Conservation (phyloP, 2,329 filamentous ascomycete genomes). For the Microcyclosporella mali region DNA sequence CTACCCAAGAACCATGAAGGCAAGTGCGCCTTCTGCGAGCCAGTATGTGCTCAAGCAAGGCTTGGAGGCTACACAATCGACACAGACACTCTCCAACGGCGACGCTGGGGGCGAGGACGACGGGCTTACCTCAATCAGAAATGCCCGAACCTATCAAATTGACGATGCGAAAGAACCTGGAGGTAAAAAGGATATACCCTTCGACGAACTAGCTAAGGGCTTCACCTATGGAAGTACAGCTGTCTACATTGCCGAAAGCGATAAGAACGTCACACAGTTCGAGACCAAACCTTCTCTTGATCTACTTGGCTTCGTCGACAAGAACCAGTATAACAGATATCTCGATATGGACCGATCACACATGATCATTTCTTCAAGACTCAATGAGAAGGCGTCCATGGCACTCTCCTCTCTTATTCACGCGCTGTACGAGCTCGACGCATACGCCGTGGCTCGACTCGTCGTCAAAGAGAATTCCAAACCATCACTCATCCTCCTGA, state of each 20-base stretch:
- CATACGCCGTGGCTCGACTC: slow-evolving; percentile 78
- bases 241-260: slow-evolving; percentile 79
- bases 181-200: slow-evolving; percentile 73
- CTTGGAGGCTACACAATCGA: slow-evolving; percentile 49
- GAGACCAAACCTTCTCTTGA: slow-evolving; percentile 70
- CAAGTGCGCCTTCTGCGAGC: slow-evolving; percentile 67
- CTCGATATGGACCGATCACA: slow-evolving; percentile 77
- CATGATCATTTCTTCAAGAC: slow-evolving; percentile 68
- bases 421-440: slow-evolving; percentile 76
- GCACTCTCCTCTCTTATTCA: slow-evolving; percentile 86
- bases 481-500: slow-evolving; percentile 69
- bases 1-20: slow-evolving; percentile 79
- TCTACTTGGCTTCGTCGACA: slow-evolving; percentile 79
- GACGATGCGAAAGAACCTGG: slow-evolving; percentile 67
- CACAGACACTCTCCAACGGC: slow-evolving; percentile 41
- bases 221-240: slow-evolving; percentile 91
- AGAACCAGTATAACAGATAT: slow-evolving; percentile 65
- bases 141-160: slow-evolving; percentile 72
- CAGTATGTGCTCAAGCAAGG: slow-evolving; percentile 59
- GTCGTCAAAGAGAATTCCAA: slow-evolving; percentile 78
- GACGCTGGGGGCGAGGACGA: slow-evolving; percentile 25
- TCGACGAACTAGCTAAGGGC: slow-evolving; percentile 81
- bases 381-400: slow-evolving; percentile 74
- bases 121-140: slow-evolving; percentile 64
- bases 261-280: slow-evolving; percentile 81